Conservation (phyloP, 306 rosid genomes). For the Myrica gale region DNA sequence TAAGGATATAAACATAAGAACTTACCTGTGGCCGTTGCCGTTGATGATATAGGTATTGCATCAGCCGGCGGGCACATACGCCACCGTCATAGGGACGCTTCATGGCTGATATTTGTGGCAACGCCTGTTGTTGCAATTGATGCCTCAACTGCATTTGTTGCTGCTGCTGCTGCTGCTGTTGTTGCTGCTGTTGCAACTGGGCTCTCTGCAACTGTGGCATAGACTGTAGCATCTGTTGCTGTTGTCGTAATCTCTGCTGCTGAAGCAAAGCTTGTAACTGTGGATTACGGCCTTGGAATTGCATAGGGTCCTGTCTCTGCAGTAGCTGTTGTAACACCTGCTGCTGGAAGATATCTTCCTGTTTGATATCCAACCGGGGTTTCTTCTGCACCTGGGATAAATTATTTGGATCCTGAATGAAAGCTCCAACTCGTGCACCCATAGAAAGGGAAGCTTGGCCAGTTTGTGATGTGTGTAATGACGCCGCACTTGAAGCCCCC, state of each 20-base stretch:
- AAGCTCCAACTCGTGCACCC: slow-evolving; percentile 64
- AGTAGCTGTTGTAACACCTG: slow-evolving; percentile 76
- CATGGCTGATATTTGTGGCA: slow-evolving; percentile 58
- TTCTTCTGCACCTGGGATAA: slow-evolving; percentile 64
- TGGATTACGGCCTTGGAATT: slow-evolving; percentile 68
- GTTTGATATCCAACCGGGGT: slow-evolving; percentile 80
- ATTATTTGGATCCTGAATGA: slow-evolving; percentile 70
- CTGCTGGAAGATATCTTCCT: slow-evolving; percentile 75
- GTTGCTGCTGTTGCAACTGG: slow-evolving; percentile 66
- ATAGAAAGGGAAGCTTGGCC: slow-evolving; percentile 53
- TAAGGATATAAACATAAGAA: slow-evolving; percentile 19
- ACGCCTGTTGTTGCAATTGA: slow-evolving; percentile 75
- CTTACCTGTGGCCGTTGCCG: slow-evolving; percentile 81
- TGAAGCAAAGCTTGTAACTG: slow-evolving; percentile 76
- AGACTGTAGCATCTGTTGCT: slow-evolving; percentile 69
- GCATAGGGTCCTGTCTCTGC: slow-evolving; percentile 83
- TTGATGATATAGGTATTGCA: slow-evolving; percentile 96
- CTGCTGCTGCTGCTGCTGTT: slow-evolving; percentile 52
- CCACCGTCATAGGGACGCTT: slow-evolving; percentile 82
- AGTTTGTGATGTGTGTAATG: slow-evolving; percentile 60
- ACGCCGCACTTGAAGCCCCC: slow-evolving; percentile 68
- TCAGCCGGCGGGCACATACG: slow-evolving; percentile 90
- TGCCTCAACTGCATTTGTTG: slow-evolving; percentile 76
- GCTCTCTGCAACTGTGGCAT: slow-evolving; percentile 84
- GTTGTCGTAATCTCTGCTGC: slow-evolving; percentile 74